Evolutionary conservation across 2,329 filamentous ascomycete genomes (phyloP).

Genomic region (Alternaria novae-zelandiae): DNA sequence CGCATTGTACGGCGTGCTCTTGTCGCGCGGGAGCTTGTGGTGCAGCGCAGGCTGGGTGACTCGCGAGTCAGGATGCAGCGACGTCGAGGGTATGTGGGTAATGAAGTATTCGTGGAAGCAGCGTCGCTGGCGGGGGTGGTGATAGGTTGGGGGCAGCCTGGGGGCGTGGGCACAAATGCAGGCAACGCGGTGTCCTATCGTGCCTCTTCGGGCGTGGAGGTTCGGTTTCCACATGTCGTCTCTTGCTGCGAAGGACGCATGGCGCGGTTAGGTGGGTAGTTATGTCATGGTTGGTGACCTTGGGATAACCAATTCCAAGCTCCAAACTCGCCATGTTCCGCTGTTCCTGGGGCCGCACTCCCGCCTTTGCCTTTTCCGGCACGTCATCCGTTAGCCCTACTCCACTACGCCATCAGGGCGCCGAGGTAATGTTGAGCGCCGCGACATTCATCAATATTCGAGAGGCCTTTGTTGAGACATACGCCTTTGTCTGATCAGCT

Average conservation of each 20-base stretch:
- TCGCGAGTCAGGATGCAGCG: slow-evolving; percentile 84
- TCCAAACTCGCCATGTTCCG: slow-evolving; percentile 23
- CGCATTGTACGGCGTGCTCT: slow-evolving; percentile 76
- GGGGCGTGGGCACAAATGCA: slow-evolving; percentile 20
- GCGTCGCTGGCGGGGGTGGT: slow-evolving; percentile 37
- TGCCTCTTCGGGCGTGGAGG: slow-evolving; percentile 35
- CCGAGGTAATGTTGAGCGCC: neutral
- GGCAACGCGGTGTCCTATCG: slow-evolving; percentile 27
- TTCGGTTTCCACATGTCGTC: slow-evolving; percentile 49
- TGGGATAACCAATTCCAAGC: slow-evolving; percentile 26
- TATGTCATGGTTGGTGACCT: slow-evolving; percentile 38
- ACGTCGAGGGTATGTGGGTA: slow-evolving; percentile 91
- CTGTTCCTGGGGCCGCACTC: slow-evolving; percentile 22
- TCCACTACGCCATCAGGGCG: neutral
- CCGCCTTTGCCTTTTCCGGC: slow-evolving; percentile 18
- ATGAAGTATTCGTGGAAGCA: slow-evolving; percentile 96
- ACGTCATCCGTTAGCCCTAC: slow-evolving; percentile 19
- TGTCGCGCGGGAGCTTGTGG: slow-evolving; percentile 85
- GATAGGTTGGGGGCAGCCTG: slow-evolving; percentile 11
- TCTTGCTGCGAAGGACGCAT: slow-evolving; percentile 42
- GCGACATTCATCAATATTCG: neutral
- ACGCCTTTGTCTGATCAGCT: neutral
- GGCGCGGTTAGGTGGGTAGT: slow-evolving; percentile 31
- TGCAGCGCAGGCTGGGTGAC: slow-evolving; percentile 65
- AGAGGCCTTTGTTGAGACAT: neutral